Percentiles rank a stretch among this genome's conserved stretches.
phyloP scores from a whole-genome alignment of 1,284 basidiomycete species.

The Dichomitus squalens region DNA sequence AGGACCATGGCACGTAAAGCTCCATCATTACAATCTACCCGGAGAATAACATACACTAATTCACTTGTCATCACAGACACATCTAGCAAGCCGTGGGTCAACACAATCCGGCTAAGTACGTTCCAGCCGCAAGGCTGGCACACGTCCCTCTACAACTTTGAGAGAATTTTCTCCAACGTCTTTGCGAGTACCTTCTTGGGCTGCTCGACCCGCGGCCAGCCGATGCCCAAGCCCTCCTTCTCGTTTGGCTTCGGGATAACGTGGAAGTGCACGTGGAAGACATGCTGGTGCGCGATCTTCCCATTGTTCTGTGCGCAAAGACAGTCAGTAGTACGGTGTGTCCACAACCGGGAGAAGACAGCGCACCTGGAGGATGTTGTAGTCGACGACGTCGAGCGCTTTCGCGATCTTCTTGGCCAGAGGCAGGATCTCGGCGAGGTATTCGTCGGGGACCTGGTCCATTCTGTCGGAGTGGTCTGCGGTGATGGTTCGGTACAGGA shows the following conservation, averaged over 20 bases:
- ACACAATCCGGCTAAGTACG: too few species aligned
- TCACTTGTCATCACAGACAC: too few species aligned
- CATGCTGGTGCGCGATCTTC: conserved; percentile 78
- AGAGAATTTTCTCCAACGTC: conserved; percentile 55
- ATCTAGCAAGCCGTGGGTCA: too few species aligned
- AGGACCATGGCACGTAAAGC: too few species aligned
- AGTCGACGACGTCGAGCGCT: conserved; percentile 76
- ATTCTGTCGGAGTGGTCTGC: conserved; percentile 78
- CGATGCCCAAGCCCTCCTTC: conserved; percentile 72
- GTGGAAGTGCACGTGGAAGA: conserved; percentile 89
- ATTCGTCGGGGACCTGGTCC: conserved; percentile 80
- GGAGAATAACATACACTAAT: too few species aligned
- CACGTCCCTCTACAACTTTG: conserved; percentile 54
- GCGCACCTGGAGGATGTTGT: conserved; percentile 80
- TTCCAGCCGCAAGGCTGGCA: too few species aligned
- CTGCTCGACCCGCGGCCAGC: conserved; percentile 60
- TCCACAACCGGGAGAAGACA: too few species aligned
- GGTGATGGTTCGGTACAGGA: neutral
- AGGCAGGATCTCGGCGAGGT: conserved; percentile 73
- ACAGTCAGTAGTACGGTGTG: neutral
- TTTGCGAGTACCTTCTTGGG: conserved; percentile 60
- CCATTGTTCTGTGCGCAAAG: conserved; percentile 73
- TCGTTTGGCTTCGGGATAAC: conserved; percentile 85
- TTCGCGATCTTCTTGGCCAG: conserved; percentile 87
- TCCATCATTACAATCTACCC: too few species aligned